Evolutionary conservation across 2,329 filamentous ascomycete genomes (phyloP), one percentile per base, ranked within the genome.

Genomic region (Neodidymelliopsis sp.): DNA sequence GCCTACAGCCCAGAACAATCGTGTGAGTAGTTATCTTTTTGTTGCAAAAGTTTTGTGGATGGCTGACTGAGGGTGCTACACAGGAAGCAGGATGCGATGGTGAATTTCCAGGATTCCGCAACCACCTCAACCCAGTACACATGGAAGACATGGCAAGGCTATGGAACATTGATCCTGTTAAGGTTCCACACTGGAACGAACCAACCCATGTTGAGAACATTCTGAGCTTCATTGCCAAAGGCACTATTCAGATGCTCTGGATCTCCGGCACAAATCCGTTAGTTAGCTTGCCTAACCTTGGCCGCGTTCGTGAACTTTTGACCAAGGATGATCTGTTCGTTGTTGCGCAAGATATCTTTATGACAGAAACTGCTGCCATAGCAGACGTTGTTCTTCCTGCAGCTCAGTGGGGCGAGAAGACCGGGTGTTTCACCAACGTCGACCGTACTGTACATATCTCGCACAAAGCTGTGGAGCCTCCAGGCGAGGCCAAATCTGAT

Each of bases 311-410:
- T 11, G 47, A 50, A 19, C 35, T 50, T 19, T 29, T 50, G 6
- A 50, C 47, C 3, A 50, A 44, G n/a, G 34, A 44, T 8, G 35
- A 50, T 20, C n/a, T 50, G 9, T 50, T 50, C n/a, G 40, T 50
- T 13, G 27, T 50, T 18, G 40, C 28, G 6, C 45, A 49, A 37
- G 45, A 49, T n/a, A 42, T 49, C 3, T 49, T 30, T 12, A 40
- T 41, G 24, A 49, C 45, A n/a, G 45, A 49, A 16, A 49, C 45
- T 20, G 39, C 38, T 23, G 37, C 45, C 22, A 42, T 49, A 16
- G 45, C 45, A 10, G 45, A 49, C 22, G 45, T 49, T 37, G 45
- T 49, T 4, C 24, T 49, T 23, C 45, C 45, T 12, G 45, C 23
- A n/a, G 45, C 38, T 6, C 38, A 49, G 15, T 42, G 45, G 45